Conservation (phyloP, 2,329 filamentous ascomycete species). For the Hysterium pulicare region DNA sequence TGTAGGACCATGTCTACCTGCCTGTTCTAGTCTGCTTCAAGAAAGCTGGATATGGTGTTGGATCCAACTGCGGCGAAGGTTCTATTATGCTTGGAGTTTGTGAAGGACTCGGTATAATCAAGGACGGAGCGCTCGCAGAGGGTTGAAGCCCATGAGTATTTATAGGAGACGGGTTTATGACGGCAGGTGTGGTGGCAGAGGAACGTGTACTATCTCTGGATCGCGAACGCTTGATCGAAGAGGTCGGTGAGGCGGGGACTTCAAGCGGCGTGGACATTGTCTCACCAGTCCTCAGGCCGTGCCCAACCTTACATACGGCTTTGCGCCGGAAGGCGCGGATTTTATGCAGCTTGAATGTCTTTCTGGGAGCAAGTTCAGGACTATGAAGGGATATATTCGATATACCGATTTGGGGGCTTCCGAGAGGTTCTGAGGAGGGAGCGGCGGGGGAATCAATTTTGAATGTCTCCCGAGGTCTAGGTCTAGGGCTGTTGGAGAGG, state of each 20-base stretch:
- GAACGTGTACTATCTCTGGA: conserved; percentile 37
- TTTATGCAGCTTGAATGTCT: conserved; percentile 37
- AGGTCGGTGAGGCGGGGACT: conserved; percentile 26
- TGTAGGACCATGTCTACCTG: conserved; percentile 39
- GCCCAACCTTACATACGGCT: conserved; percentile 30
- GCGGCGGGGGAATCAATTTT: background rate
- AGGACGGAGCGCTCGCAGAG: conserved; percentile 30
- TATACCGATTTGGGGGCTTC: background rate
- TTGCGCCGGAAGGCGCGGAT: conserved; percentile 39
- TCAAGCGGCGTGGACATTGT: conserved; percentile 24
- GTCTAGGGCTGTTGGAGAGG: background rate
- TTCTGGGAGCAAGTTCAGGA: conserved; percentile 12
- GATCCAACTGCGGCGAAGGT: conserved; percentile 14
- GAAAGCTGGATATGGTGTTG: conserved; percentile 49
- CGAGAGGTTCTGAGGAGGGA: background rate
- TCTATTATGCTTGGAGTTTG: conserved; percentile 8
- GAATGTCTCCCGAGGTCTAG: too few relatives aligned
- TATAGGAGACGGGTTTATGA: conserved; percentile 22
- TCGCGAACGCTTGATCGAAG: conserved; percentile 38
- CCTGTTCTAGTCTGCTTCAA: conserved; percentile 49
- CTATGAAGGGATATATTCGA: conserved; percentile 9
- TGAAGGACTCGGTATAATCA: conserved; percentile 20
- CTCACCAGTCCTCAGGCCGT: conserved; percentile 21
- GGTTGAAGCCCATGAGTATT: conserved; percentile 17
- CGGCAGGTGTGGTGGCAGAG: conserved; percentile 15